A percentile compares a stretch with the other conserved stretches of the same genome.
These are phyloP conservation scores for Hevea brasiliensis DNA, from an alignment of 345 rosid genomes.

Conservation along the genomic window DNA sequence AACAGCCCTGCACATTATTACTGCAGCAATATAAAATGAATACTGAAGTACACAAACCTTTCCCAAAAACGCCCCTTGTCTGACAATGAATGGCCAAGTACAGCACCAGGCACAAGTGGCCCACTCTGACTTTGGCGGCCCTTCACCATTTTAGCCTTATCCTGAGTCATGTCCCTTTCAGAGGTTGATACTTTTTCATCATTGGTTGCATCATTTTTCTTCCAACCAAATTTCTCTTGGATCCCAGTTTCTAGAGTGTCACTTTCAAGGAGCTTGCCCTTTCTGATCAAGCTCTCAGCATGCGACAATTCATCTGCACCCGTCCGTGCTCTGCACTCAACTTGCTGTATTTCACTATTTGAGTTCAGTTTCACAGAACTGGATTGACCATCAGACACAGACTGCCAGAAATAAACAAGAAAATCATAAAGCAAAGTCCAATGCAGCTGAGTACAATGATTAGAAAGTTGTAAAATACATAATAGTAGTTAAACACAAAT, in stretches of 20 bases:
- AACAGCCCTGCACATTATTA: background rate
- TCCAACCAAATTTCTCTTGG: slow-evolving; percentile 39
- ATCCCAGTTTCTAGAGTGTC: slow-evolving; percentile 40
- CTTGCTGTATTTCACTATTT: slow-evolving; percentile 33
- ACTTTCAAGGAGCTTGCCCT: slow-evolving; percentile 52
- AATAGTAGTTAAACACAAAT: background rate
- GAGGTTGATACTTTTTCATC: slow-evolving; percentile 50
- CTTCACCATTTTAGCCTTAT: slow-evolving; percentile 53
- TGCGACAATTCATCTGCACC: slow-evolving; percentile 34
- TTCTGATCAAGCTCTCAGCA: slow-evolving; percentile 42
- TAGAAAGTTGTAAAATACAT: background rate
- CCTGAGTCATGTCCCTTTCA: slow-evolving; percentile 46
- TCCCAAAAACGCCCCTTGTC: slow-evolving; percentile 56
- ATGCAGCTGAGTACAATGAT: background rate
- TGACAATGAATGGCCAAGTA: slow-evolving; percentile 53
- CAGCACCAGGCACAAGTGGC: slow-evolving; percentile 65
- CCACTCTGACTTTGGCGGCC: slow-evolving; percentile 86
- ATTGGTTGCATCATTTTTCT: slow-evolving; percentile 45
- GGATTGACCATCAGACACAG: slow-evolving; percentile 20
- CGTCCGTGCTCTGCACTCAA: slow-evolving; percentile 33
- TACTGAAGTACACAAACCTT: slow-evolving; percentile 50
- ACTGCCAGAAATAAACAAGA: slow-evolving; percentile 38
- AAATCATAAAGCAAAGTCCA: background rate
- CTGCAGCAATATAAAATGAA: background rate
- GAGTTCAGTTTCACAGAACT: slow-evolving; percentile 35